Evolutionary conservation across 1,284 basidiomycete genomes (phyloP).

Genomic region (Fistulina hepatica): DNA sequence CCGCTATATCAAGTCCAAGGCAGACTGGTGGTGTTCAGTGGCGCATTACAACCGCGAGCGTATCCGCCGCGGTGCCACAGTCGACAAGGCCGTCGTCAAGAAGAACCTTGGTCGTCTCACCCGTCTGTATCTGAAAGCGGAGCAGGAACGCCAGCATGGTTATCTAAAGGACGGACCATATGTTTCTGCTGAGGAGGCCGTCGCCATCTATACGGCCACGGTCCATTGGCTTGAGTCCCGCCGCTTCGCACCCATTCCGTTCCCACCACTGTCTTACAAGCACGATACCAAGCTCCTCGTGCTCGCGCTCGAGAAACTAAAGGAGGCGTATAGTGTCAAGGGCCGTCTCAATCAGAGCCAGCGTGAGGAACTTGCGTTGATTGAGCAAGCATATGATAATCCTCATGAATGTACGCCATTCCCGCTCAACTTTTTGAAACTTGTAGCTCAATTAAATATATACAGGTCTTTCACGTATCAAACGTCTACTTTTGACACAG

Average conservation of each 20-base stretch:
- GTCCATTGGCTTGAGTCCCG: constrained; percentile 96
- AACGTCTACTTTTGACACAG: constrained; percentile 88
- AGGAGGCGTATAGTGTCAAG: constrained; percentile 98
- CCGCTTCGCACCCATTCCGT: constrained; percentile 95
- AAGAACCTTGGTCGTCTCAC: constrained; percentile 90
- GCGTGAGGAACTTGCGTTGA: constrained; percentile 89
- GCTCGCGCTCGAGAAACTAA: constrained; percentile 89
- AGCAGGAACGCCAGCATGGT: constrained; percentile 94
- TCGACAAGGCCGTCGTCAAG: constrained; percentile 98
- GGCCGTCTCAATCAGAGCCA: constrained; percentile 93
- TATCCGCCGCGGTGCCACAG: constrained; percentile 92
- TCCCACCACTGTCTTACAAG: constrained; percentile 97
- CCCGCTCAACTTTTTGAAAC: not conserved
- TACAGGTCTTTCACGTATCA: constrained; percentile 83
- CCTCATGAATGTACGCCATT: constrained; percentile 68
- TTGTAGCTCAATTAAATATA: constrained; percentile 8
- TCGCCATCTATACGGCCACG: constrained; percentile 93
- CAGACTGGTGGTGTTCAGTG: constrained; percentile 98
- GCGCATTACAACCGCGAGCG: constrained; percentile 92
- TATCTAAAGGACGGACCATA: constrained; percentile 97
- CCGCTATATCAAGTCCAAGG: constrained; percentile 98
- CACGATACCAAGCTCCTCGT: constrained; percentile 96
- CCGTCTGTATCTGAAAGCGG: constrained; percentile 92
- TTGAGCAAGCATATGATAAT: constrained; percentile 95
- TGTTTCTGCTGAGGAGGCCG: constrained; percentile 94